Base-by-base conservation (phyloP, 768 basidiomycete genomes). In the Hypholoma fasciculare region DNA sequence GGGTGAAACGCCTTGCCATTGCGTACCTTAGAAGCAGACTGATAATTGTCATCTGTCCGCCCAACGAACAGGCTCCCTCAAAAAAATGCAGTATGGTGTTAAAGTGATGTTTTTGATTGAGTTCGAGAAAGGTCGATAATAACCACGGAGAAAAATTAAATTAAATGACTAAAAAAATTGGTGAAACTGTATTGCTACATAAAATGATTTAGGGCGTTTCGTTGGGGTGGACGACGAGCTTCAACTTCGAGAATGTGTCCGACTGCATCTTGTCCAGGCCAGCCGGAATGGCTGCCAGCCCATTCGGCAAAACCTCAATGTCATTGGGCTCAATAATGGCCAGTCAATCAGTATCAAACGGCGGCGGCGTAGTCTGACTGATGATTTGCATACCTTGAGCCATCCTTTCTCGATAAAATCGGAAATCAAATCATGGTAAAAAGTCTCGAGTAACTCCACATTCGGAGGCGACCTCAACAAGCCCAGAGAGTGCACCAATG, bases 401-500 rank as follows among this genome's bases (percentile, higher is more conserved):
- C 56, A 17, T 4, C 66, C 68, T 7, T 60, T 62, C 20, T 61
- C 62, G 9, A 67, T 42, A 26, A 52, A 62, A 11, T 43, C 57
- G 20, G 61, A 50, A 19, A 65, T 57, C 14, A 58, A 50, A 14
- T 57, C 38, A 7, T 61, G 56, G 52, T 65, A 70, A 34, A 67
- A 49, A 1, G 16, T 52, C 7, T 54, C 50, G 3, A 70, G 49
- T 0, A 62, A 47, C n/a, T 60, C 48, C 9, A 64, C 19, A 38
- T 70, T 66, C 3, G 43, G 57, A 13, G 63, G 64, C 2, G 50
- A 6, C 34, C 49, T 49, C n/a, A 58, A 50, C 0, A 62, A 17
- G 2, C 57, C 63, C 1, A 67, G 20, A 14, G 64, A 54, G 4
- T 26, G 0, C 5, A 59, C 46, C 9, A 65, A 12, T 0, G 49